Evolutionary conservation across 2,329 filamentous ascomycete species (phyloP).

Genomic region (Aspergillus puulaauensis): DNA sequence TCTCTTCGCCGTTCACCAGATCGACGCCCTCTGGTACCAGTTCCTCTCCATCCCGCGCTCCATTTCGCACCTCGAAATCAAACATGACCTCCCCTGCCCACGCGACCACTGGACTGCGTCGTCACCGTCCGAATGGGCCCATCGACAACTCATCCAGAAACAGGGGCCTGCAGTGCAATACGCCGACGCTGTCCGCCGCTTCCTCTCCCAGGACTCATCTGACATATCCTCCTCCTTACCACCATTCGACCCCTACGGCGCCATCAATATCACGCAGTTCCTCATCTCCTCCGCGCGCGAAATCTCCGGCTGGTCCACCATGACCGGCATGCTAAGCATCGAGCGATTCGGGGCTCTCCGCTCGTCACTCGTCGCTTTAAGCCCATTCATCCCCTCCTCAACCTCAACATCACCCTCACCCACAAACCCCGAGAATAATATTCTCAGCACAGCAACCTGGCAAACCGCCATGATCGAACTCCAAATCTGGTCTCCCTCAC

Average conservation of each 20-base stretch:
- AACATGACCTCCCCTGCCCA: conserved; percentile 45
- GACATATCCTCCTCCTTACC: conserved; percentile 27
- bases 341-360: conserved; percentile 39
- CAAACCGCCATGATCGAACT: conserved; percentile 45
- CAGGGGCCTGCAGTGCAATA: conserved; percentile 35
- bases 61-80: conserved; percentile 43
- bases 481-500: conserved; percentile 43
- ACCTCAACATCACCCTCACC: neutral
- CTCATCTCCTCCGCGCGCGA: conserved; percentile 44
- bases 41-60: conserved; percentile 33
- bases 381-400: conserved; percentile 27
- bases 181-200: conserved; percentile 37
- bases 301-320: conserved; percentile 45
- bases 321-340: conserved; percentile 43
- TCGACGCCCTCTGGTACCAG: conserved; percentile 48
- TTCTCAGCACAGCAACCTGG: conserved; percentile 40
- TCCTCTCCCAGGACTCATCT: conserved; percentile 32
- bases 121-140: conserved; percentile 34
- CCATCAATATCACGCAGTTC: conserved; percentile 45
- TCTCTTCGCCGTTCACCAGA: conserved; percentile 44
- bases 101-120: conserved; percentile 39
- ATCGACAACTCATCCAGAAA: conserved; percentile 20
- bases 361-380: conserved; percentile 36
- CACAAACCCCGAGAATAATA: neutral
- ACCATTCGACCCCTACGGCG: conserved; percentile 42